These are phyloP conservation scores for Calonectria pauciramosa DNA, from an alignment of 2,329 filamentous ascomycete genomes.

Conservation along the genomic window DNA sequence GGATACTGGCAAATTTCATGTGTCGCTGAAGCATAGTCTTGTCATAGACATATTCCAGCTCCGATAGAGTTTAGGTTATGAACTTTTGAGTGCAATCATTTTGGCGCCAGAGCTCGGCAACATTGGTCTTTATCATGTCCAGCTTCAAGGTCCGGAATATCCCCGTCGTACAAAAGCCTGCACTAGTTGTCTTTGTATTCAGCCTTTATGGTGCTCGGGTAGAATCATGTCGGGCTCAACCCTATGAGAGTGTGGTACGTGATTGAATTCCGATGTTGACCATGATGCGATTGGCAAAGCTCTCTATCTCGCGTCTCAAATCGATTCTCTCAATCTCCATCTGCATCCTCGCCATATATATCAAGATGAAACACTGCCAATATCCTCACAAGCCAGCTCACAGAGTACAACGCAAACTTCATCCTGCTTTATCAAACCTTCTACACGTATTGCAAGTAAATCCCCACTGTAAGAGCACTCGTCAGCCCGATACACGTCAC, in stretches of 20 bases:
- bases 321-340: not conserved
- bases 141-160: not conserved
- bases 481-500: too few relatives aligned
- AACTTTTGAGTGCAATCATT: not conserved
- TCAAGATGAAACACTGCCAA: too few relatives aligned
- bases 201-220: not conserved
- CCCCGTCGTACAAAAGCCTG: not conserved
- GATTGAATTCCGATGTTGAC: not conserved
- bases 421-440: not conserved
- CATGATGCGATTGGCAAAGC: not conserved
- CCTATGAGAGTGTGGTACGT: not conserved
- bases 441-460: too few relatives aligned
- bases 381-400: too few relatives aligned
- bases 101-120: not conserved
- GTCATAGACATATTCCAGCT: not conserved
- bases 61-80: not conserved
- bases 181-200: not conserved
- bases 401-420: not conserved
- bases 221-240: not conserved
- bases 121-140: not conserved
- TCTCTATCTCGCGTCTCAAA: not conserved
- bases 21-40: not conserved
- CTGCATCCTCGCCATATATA: not conserved
- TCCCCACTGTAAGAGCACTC: too few relatives aligned
- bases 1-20: not conserved